Evolutionary conservation across 371 early-diverging fungal genomes (phyloP), one percentile per base, ranked within the genome.

Genomic region (Mucor piriformis): DNA sequence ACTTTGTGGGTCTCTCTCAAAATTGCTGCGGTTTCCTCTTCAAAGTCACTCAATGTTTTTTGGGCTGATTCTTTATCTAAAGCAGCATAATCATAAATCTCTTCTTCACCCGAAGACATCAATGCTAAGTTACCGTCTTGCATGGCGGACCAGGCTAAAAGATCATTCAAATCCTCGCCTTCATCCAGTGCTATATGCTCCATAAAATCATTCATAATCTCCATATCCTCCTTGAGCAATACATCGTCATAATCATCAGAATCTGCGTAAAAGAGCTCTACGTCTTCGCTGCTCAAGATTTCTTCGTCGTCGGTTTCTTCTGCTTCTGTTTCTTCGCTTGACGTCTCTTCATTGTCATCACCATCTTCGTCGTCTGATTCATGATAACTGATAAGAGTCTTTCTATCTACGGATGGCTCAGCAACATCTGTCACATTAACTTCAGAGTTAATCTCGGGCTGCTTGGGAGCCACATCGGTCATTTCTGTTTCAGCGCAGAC

Each of bases 121-220:
- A 20, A 23, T 13, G 29, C 56, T 10, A 46, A 16, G 13, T 55
- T 55, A 21, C 34, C 53, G 18, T 63, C 54, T 51, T 63, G 59
- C 50, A 50, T 42, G 1, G 42, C 52, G 32, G 68, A 50, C 42
- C 58, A 61, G 37, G 38, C 54, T 15, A 64, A 20, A 0, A 70
- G 20, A 16, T 61, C 64, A 21, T 63, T 38, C 16, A 64, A 35
- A 46, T 54, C 56, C 20, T 67, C 72, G 3, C 44, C 63, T 0
- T 66, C 38, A 2, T 61, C 60, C 20, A 72, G 25, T 8, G 54
- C 54, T 3, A 66, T 50, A 37, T 75, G 69, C 29, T 80, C 72
- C 13, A 80, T 68, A 40, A 74, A 79, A 52, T 79, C 80, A 8
- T 62, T 54, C 69, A 79, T 70, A 13, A 64, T 48, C 2, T 51